Conservation (phyloP, 2,329 filamentous ascomycete genomes). For the Pestalotiopsis fici region DNA sequence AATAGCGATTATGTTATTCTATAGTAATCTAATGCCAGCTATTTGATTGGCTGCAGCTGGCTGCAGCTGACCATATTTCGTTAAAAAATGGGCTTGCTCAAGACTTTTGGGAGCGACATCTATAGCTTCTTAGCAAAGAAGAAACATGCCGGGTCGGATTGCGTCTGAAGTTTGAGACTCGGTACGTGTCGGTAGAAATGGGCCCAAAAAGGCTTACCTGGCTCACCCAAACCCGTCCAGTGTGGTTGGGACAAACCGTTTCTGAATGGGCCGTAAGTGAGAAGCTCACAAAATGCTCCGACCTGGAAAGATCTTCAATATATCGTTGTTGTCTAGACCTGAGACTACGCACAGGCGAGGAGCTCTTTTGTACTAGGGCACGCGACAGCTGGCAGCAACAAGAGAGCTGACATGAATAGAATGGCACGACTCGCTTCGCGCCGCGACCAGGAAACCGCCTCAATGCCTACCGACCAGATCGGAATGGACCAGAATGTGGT, state of each 20-base stretch:
- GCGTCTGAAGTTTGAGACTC: slow-evolving; percentile 7
- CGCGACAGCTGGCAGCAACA: background rate
- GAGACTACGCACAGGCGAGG: background rate
- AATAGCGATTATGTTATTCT: too few relatives aligned
- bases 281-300: background rate
- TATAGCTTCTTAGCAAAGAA: background rate
- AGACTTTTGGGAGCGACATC: too few relatives aligned
- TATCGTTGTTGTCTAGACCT: background rate
- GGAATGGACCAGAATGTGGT: background rate
- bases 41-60: too few relatives aligned
- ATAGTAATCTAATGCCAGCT: too few relatives aligned
- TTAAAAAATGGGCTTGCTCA: too few relatives aligned
- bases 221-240: too few relatives aligned
- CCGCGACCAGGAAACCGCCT: background rate
- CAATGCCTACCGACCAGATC: background rate
- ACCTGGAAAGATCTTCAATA: background rate
- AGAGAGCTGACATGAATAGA: background rate
- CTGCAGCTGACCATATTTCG: too few relatives aligned
- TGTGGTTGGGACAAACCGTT: too few relatives aligned
- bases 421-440: background rate
- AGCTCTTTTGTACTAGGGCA: background rate
- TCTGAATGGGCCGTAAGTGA: too few relatives aligned
- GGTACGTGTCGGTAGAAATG: slow-evolving; percentile 1
- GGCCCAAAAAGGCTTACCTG: too few relatives aligned
- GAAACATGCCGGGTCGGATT: background rate